These are phyloP conservation scores for Lophiostoma macrostomum DNA, from an alignment of 495 filamentous ascomycete genomes.

Conservation along the genomic window DNA sequence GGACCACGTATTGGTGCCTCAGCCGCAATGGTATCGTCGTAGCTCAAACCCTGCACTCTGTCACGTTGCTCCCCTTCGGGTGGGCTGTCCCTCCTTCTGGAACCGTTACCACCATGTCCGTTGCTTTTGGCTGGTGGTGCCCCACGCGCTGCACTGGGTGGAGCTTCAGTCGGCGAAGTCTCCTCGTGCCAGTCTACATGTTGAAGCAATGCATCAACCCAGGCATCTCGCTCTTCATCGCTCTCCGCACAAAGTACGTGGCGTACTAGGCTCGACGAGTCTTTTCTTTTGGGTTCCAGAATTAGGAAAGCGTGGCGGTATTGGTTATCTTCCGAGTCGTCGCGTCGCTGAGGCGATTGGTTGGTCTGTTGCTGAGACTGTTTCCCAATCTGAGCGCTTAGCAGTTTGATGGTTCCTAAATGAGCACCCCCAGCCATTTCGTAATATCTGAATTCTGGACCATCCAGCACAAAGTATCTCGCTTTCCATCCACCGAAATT, in stretches of 20 bases:
- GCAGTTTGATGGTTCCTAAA: conserved; percentile 88
- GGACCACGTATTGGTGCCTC: conserved; percentile 60
- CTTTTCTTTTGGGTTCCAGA: conserved; percentile 93
- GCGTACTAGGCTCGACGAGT: conserved; percentile 82
- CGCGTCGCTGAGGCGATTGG: conserved; percentile 56
- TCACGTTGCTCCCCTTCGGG: conserved; percentile 40
- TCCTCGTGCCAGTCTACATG: conserved; percentile 73
- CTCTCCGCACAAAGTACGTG: conserved; percentile 96
- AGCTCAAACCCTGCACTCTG: conserved; percentile 73
- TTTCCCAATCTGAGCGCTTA: conserved; percentile 90
- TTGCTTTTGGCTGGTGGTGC: conserved; percentile 10
- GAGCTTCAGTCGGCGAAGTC: conserved; percentile 41
- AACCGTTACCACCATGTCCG: conserved; percentile 10
- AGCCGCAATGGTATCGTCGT: conserved; percentile 76
- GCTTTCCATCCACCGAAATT: conserved; percentile 99
- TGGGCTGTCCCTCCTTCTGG: conserved; percentile 40
- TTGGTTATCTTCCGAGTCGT: conserved; percentile 82
- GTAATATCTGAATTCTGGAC: conserved; percentile 85
- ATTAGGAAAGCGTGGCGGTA: conserved; percentile 96
- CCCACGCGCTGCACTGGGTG: conserved; percentile 36
- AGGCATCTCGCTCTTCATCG: conserved; percentile 85
- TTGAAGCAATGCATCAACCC: conserved; percentile 85
- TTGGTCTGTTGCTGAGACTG: conserved; percentile 64
- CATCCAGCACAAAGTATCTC: conserved; percentile 88
- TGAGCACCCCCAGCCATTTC: conserved; percentile 84